phyloP scores from a whole-genome alignment of 1,284 basidiomycete genomes.

The Rhodotorula glutinis region DNA sequence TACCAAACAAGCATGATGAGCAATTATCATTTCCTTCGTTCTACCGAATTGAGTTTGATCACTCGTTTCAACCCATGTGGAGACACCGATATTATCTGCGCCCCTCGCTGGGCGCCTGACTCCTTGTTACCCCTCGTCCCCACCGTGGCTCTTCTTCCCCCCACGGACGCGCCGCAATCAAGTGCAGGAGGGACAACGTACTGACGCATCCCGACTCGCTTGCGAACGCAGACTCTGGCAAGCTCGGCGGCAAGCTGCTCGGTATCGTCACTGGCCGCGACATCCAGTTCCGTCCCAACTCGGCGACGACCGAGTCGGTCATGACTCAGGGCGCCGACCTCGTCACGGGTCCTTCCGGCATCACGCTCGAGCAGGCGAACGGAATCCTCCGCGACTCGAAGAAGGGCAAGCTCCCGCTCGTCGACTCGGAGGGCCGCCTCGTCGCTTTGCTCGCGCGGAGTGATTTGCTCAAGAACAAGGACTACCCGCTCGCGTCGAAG shows the following conservation, averaged over 20 bases:
- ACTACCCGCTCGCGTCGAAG: slow-evolving; percentile 93
- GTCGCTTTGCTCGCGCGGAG: slow-evolving; percentile 88
- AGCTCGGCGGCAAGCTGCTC: slow-evolving; percentile 81
- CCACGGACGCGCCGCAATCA: not conserved
- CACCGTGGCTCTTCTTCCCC: not conserved
- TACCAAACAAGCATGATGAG: slow-evolving; percentile 24
- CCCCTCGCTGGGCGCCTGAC: slow-evolving; percentile 43
- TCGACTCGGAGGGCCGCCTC: slow-evolving; percentile 71
- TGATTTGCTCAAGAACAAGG: slow-evolving; percentile 96
- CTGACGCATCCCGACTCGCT: slow-evolving; percentile 15
- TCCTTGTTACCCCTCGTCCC: not conserved
- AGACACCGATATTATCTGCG: slow-evolving; percentile 38
- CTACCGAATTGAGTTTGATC: slow-evolving; percentile 45
- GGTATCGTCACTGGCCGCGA: slow-evolving; percentile 97
- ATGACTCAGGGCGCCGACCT: slow-evolving; percentile 75
- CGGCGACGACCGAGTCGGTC: slow-evolving; percentile 70
- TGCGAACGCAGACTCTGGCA: slow-evolving; percentile 74
- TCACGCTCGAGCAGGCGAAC: slow-evolving; percentile 90
- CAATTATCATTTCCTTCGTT: slow-evolving; percentile 45
- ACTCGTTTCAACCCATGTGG: slow-evolving; percentile 41
- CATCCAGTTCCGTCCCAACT: slow-evolving; percentile 81
- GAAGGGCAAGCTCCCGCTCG: slow-evolving; percentile 94
- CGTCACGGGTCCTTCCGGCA: slow-evolving; percentile 76
- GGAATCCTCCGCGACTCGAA: slow-evolving; percentile 91
- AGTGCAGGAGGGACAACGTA: not conserved